A percentile compares a stretch with the other conserved stretches of the same genome.
Evolutionary conservation across 129 eudicot species (phyloP).

Genomic region (Centaurea solstitialis): DNA sequence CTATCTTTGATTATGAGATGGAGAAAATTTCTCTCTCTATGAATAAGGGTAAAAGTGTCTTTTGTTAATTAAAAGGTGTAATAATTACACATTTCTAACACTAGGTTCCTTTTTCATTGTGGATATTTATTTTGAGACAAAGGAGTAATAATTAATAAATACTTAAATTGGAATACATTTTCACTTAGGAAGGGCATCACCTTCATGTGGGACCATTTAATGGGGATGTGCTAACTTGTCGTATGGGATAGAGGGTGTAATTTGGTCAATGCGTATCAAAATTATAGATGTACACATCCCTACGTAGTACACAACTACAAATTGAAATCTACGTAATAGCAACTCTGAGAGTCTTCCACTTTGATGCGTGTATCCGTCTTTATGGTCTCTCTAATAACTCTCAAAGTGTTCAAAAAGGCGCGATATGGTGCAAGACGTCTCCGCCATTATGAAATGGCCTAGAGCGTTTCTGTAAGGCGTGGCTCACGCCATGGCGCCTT

Average conservation of each 20-base stretch:
- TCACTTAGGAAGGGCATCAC: neutral
- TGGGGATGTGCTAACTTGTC: neutral
- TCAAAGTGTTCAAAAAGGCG: too few species aligned
- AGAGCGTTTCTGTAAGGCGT: too few species aligned
- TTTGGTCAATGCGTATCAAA: neutral
- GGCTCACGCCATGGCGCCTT: too few species aligned
- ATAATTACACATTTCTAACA: too few species aligned
- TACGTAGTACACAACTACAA: neutral
- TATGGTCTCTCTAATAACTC: neutral
- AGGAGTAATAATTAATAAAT: neutral
- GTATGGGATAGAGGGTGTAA: neutral
- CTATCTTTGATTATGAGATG: too few species aligned
- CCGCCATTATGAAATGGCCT: too few species aligned
- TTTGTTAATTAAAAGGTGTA: too few species aligned
- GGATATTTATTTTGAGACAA: too few species aligned
- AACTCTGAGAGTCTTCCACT: neutral
- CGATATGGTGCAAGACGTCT: too few species aligned
- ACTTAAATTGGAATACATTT: neutral
- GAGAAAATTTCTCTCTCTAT: too few species aligned
- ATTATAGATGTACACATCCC: neutral
- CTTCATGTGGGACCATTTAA: slow-evolving; percentile 6
- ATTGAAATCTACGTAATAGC: neutral
- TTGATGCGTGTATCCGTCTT: slow-evolving; percentile 1
- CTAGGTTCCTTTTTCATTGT: too few species aligned
- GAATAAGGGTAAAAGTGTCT: too few species aligned